Conservation (phyloP, 2,329 filamentous ascomycete genomes). For the Apiospora pterosperma region DNA sequence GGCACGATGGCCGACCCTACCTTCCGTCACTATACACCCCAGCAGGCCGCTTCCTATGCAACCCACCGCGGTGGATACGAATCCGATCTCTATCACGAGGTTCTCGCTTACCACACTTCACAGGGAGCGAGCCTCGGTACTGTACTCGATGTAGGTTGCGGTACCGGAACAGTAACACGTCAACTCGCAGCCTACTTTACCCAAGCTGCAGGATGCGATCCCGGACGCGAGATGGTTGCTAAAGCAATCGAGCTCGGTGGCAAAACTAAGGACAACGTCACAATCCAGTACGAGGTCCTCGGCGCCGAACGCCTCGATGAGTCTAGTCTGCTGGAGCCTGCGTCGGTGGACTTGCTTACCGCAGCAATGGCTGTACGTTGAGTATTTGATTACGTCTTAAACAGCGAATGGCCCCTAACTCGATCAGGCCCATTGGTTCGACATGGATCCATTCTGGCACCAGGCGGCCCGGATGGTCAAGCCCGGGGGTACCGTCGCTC, state of each 20-base stretch:
- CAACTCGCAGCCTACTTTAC: constrained; percentile 22
- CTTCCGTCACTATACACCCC: constrained; percentile 20
- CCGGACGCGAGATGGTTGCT: constrained; percentile 23
- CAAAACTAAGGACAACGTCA: constrained; percentile 11
- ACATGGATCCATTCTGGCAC: constrained; percentile 42
- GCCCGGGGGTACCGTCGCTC: constrained; percentile 44
- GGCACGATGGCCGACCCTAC: constrained; percentile 16
- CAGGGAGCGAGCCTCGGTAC: constrained; percentile 6
- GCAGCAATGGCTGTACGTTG: constrained; percentile 19
- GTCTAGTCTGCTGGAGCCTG: constrained; percentile 12
- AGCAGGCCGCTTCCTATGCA: constrained; percentile 23
- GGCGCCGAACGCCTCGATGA: constrained; percentile 20
- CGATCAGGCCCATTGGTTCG: constrained; percentile 48
- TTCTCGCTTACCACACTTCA: constrained; percentile 19
- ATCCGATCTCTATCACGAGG: constrained; percentile 14
- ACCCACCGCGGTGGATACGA: constrained; percentile 16
- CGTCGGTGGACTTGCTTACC: constrained; percentile 23
- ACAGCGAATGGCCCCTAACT: too few species aligned
- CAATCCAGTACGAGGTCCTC: constrained; percentile 17
- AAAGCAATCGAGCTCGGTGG: constrained; percentile 18
- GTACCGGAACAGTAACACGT: constrained; percentile 25
- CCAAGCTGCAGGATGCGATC: constrained; percentile 22
- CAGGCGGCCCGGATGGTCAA: constrained; percentile 40
- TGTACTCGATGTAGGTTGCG: constrained; percentile 26
- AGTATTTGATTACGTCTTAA: background rate